These are phyloP conservation scores for Bolboschoenus planiculmis DNA, from an alignment of 176 grass and related monocot genomes.

Conservation along the genomic window DNA sequence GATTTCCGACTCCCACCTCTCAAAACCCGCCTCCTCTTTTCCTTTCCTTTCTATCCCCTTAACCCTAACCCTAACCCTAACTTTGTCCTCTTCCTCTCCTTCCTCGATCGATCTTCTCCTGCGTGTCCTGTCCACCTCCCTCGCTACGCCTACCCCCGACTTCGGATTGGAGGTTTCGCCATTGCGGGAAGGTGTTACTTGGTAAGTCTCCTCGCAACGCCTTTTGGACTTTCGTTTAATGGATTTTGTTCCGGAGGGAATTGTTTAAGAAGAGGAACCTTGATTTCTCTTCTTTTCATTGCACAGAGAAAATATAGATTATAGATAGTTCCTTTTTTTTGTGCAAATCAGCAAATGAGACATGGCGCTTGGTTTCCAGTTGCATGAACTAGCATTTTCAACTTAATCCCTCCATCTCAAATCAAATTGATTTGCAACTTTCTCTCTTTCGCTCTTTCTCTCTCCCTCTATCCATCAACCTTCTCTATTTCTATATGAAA, in stretches of 20 bases:
- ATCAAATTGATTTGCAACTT: not conserved
- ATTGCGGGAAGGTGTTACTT: not conserved
- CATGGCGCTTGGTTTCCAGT: not conserved
- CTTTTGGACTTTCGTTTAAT: constrained; percentile 2
- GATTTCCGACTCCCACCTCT: constrained; percentile 24
- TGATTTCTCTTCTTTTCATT: not conserved
- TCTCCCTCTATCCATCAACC: not conserved
- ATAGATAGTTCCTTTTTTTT: not conserved
- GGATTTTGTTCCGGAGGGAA: not conserved
- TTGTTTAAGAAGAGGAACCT: not conserved
- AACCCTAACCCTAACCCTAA: constrained; percentile 72
- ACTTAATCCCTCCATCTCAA: not conserved
- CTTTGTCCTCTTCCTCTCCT: not conserved
- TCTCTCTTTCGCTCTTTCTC: too few relatives aligned
- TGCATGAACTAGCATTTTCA: not conserved
- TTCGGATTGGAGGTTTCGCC: not conserved
- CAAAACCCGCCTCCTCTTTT: constrained; percentile 27
- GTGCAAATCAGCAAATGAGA: not conserved
- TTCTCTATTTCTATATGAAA: too few relatives aligned
- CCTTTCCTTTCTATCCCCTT: not conserved
- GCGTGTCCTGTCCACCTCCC: not conserved
- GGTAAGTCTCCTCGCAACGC: not conserved
- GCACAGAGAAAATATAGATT: not conserved
- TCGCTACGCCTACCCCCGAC: constrained; percentile 1
- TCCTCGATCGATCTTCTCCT: not conserved